Base-by-base conservation (phyloP, 345 rosid genomes). In the Abelmoschus esculentus region DNA sequence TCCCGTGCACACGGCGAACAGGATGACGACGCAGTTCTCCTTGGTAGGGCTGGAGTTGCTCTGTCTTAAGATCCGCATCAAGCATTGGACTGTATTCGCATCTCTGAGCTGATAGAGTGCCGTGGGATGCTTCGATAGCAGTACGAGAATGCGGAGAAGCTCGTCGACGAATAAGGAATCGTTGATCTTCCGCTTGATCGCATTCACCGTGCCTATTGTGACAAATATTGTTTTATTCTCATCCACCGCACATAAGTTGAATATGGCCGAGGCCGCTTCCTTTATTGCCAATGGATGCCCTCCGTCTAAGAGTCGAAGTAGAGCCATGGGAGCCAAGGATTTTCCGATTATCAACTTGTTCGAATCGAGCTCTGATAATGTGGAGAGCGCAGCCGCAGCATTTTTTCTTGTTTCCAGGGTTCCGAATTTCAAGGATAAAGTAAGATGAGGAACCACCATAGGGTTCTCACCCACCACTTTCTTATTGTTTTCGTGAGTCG, bases 331-430 rank as follows among this genome's bases (percentile, higher is more conserved):
- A 69, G 62, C 72, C 15, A 7, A 6, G 0, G 57, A 29, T 8
- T 36, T 53, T 14, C 72, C 50, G 7, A 69, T 66, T 3, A 49
- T 15, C 8, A 38, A 1, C 61, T 55, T 69, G 61, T 69, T 38
- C 2, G 61, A 52, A 31, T 67, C 5, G 7, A 31, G 57, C 34
- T 22, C 7, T 7, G 72, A 54, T 38, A 69, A 69, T 3, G 50
- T 1, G 14, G 40, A 54, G 17, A 69, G 50, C 54, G 62, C 50
- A 14, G 61, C 62, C 19, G 72, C 50, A 34, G 50, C 61, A 22
- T 54, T 69, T 54, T 46, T 69, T 54, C 50, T 54, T 12, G 72
- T 69, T 54, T 55, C 61, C 12, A 12, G 18, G 50, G 60, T 54
- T 36, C 61, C 61, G 3, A 38, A 69, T 32, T 32, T 19, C 13